A percentile compares a stretch with the other conserved stretches of the same genome.
Conservation (phyloP, 2,329 filamentous ascomycete genomes). For the Fusarium compactum region DNA sequence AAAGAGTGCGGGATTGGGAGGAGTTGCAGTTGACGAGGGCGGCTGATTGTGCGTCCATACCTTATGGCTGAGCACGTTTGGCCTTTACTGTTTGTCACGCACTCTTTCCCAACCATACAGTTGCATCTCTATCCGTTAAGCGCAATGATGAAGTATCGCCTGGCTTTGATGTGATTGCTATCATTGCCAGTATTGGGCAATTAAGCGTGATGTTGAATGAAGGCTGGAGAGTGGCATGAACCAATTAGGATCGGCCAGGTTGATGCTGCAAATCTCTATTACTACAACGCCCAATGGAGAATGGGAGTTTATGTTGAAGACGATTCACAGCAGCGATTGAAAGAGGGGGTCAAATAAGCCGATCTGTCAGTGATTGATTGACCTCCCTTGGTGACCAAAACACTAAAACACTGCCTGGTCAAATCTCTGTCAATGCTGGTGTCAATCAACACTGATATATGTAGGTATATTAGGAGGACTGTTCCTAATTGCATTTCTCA, state of each 20-base stretch:
- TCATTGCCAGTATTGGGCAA: constrained; percentile 12
- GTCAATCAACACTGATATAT: neutral
- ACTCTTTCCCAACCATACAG: neutral
- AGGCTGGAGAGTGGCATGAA: constrained; percentile 15
- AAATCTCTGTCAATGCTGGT: constrained; percentile 32
- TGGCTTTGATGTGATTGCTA: constrained; percentile 7
- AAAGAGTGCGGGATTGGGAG: neutral
- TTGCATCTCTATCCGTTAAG: constrained; percentile 2
- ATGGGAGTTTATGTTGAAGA: neutral
- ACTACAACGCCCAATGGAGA: neutral
- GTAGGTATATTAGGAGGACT: neutral
- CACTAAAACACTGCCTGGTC: constrained; percentile 44
- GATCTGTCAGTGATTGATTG: constrained; percentile 25
- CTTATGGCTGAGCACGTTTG: neutral
- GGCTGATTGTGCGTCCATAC: neutral
- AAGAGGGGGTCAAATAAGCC: constrained; percentile 13
- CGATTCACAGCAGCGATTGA: neutral
- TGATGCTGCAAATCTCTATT: constrained; percentile 25
- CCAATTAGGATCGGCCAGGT: constrained; percentile 34
- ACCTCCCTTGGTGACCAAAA: constrained; percentile 50
- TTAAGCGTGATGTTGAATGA: constrained; percentile 33
- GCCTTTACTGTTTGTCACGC: neutral
- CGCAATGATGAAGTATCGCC: constrained; percentile 28
- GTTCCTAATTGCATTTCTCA: constrained; percentile 5
- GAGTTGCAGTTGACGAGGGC: neutral